A percentile compares a stretch with the other conserved stretches of the same genome.
Conservation (phyloP, 2,329 filamentous ascomycete genomes). For the Phialocephala sp. region DNA sequence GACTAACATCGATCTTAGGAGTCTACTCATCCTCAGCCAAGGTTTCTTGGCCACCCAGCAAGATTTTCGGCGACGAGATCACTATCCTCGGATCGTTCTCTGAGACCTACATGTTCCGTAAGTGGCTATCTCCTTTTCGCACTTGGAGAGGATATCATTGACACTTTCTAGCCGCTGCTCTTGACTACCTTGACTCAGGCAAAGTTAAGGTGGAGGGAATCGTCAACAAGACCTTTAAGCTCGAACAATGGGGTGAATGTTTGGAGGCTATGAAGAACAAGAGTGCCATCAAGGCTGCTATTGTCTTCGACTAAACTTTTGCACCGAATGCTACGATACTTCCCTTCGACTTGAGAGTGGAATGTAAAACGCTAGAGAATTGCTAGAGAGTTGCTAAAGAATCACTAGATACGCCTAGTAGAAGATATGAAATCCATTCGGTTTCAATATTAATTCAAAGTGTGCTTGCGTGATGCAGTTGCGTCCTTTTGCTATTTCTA, state of each 20-base stretch:
- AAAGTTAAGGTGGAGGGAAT: slow-evolving; percentile 70
- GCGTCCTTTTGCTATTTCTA: no score
- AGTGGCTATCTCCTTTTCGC: slow-evolving; percentile 33
- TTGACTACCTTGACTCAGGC: slow-evolving; percentile 62
- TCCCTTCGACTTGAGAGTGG: background rate
- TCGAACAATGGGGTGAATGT: slow-evolving; percentile 75
- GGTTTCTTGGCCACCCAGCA: slow-evolving; percentile 72
- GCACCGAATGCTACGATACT: slow-evolving; percentile 1
- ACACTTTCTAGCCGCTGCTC: slow-evolving; percentile 56
- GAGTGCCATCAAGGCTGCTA: slow-evolving; percentile 75
- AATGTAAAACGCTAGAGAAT: slow-evolving; percentile 9
- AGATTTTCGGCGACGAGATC: slow-evolving; percentile 72
- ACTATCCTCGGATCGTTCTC: slow-evolving; percentile 77
- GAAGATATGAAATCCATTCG: background rate
- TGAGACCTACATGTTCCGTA: slow-evolving; percentile 74
- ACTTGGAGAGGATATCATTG: background rate
- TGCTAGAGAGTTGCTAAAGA: slow-evolving; percentile 34
- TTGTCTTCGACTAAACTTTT: slow-evolving; percentile 63
- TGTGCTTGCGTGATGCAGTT: no score
- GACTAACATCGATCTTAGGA: slow-evolving; percentile 10
- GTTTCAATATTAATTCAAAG: background rate
- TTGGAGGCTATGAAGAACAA: slow-evolving; percentile 75
- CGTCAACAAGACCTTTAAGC: slow-evolving; percentile 74
- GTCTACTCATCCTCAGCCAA: slow-evolving; percentile 68
- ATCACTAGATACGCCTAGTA: slow-evolving; percentile 39